These are phyloP conservation scores for Arthrinium phaeospermum DNA, from an alignment of 2,329 filamentous ascomycete species.

Conservation along the genomic window DNA sequence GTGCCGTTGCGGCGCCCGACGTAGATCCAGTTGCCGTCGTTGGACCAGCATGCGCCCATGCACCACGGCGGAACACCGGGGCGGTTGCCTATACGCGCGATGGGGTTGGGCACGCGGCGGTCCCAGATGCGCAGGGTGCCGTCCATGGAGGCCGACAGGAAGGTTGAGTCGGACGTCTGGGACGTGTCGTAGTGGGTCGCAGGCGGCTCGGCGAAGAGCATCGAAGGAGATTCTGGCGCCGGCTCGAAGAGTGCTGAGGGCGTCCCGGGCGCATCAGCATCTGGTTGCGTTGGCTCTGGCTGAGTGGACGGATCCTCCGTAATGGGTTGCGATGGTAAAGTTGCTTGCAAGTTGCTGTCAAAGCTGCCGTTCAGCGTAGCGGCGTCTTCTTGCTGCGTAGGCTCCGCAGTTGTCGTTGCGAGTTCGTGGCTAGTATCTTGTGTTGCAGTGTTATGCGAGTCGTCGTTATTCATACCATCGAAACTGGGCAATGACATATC, in stretches of 20 bases:
- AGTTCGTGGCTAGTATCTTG: neutral
- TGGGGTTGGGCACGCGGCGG: conserved; percentile 72
- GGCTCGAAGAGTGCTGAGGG: conserved; percentile 25
- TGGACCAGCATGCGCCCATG: conserved; percentile 96
- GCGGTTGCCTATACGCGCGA: conserved; percentile 78
- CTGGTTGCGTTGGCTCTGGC: conserved; percentile 18
- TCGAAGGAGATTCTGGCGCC: conserved; percentile 41
- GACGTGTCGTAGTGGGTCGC: conserved; percentile 55
- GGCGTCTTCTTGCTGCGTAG: conserved; percentile 24
- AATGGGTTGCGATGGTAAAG: conserved; percentile 15
- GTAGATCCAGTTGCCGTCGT: conserved; percentile 94
- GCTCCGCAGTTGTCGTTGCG: neutral
- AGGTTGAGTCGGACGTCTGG: conserved; percentile 76
- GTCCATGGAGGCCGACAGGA: conserved; percentile 87
- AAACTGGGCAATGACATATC: conserved; percentile 22
- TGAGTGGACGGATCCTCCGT: conserved; percentile 29
- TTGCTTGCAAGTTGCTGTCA: conserved; percentile 20
- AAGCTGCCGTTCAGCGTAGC: conserved; percentile 16
- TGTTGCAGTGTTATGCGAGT: neutral
- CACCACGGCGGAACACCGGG: conserved; percentile 91
- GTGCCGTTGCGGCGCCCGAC: conserved; percentile 88
- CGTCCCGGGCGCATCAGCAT: conserved; percentile 23
- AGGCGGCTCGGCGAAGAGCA: conserved; percentile 45
- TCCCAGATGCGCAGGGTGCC: conserved; percentile 95
- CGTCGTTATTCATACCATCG: conserved; percentile 19